Percentiles rank a stretch among this genome's conserved stretches.
Evolutionary conservation across 116 monocot genomes (phyloP).

Genomic region (Iris pallida): DNA sequence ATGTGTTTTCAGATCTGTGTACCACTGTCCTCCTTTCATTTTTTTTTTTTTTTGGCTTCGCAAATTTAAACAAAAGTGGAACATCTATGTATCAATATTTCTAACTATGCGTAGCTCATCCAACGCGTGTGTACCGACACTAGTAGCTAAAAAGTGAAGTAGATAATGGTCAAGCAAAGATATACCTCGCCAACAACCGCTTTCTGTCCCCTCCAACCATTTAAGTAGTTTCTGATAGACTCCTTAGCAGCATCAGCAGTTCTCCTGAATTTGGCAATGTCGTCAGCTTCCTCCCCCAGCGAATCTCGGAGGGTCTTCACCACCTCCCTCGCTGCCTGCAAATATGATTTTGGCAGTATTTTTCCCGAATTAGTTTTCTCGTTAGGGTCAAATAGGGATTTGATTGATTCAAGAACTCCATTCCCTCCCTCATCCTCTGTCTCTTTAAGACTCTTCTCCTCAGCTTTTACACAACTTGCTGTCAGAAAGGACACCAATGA

Average conservation of each 20-base stretch:
- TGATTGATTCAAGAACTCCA: conserved; percentile 53
- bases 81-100: too few species aligned
- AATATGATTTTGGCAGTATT: conserved; percentile 74
- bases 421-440: conserved; percentile 27
- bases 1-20: too few species aligned
- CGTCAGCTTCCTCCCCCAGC: conserved; percentile 60
- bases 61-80: too few species aligned
- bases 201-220: conserved; percentile 72
- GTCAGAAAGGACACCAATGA: conserved; percentile 23
- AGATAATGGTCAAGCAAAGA: neutral
- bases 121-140: too few species aligned
- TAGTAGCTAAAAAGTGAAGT: neutral
- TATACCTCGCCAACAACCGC: conserved; percentile 62
- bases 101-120: too few species aligned
- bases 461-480: conserved; percentile 37
- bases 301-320: conserved; percentile 85
- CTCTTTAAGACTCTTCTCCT: conserved; percentile 28
- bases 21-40: too few species aligned
- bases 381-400: conserved; percentile 73
- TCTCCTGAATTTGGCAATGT: conserved; percentile 76
- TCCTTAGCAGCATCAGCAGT: conserved; percentile 91
- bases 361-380: conserved; percentile 94
- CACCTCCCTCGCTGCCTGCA: conserved; percentile 79
- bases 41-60: too few species aligned
- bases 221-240: conserved; percentile 76